phyloP scores from a whole-genome alignment of 176 grass and related monocot species.

The Melocanna baccifera region DNA sequence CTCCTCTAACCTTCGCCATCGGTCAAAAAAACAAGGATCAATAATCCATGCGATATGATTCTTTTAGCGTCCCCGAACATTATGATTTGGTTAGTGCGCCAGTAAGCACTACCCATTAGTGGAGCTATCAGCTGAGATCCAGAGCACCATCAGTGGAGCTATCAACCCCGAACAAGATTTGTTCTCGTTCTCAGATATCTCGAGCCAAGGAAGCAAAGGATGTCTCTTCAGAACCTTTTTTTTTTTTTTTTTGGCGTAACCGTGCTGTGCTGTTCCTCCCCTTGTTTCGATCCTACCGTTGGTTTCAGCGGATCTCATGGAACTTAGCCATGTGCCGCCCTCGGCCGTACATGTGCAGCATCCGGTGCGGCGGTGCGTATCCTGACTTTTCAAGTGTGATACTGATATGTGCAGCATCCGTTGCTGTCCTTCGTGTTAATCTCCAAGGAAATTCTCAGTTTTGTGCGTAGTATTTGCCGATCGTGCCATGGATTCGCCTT shows the following conservation, averaged over 20 bases:
- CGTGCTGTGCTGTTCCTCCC: background rate
- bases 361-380: background rate
- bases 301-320: background rate
- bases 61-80: too few relatives aligned
- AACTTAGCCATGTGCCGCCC: background rate
- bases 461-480: too few relatives aligned
- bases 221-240: background rate
- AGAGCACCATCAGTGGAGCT: background rate
- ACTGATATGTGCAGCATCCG: background rate
- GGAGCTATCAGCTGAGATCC: background rate
- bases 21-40: too few relatives aligned
- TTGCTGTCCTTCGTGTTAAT: background rate
- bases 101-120: background rate
- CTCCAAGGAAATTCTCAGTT: too few relatives aligned
- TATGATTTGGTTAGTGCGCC: too few relatives aligned
- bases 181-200: background rate
- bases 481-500: too few relatives aligned
- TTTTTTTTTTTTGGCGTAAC: background rate
- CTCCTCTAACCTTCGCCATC: too few relatives aligned
- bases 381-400: background rate
- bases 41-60: background rate
- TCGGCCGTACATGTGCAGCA: background rate
- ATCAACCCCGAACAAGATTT: background rate
- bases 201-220: background rate
- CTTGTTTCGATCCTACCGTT: background rate